Conservation (phyloP, 73 alveolate genomes). For the Tetrahymena elliotti region DNA sequence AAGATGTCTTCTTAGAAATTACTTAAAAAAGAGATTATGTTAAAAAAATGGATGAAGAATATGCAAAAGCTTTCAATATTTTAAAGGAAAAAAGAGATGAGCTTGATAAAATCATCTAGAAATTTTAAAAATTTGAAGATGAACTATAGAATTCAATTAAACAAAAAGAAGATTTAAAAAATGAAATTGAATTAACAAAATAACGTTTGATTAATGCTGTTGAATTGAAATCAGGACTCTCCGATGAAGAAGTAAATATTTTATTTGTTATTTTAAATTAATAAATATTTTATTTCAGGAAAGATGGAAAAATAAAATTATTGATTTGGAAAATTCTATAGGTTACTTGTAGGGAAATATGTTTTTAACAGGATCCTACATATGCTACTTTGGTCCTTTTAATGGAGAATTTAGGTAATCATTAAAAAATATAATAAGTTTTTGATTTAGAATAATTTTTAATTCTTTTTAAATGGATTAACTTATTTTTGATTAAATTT, state of each 20-base stretch:
- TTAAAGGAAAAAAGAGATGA: slow-evolving; percentile 60
- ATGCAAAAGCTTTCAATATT: slow-evolving; percentile 70
- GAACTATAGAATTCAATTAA: slow-evolving; percentile 62
- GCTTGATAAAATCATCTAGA: slow-evolving; percentile 65
- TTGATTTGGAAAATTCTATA: slow-evolving; percentile 53
- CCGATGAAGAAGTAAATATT: slow-evolving; percentile 72
- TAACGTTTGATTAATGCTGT: slow-evolving; percentile 86
- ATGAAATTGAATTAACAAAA: slow-evolving; percentile 71
- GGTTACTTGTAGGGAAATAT: slow-evolving; percentile 76
- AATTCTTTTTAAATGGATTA: background rate
- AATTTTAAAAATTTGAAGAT: slow-evolving; percentile 76
- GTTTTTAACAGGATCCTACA: slow-evolving; percentile 74
- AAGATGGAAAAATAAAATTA: slow-evolving; percentile 90
- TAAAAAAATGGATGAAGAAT: slow-evolving; percentile 66
- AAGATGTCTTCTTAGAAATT: slow-evolving; percentile 53
- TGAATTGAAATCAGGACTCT: slow-evolving; percentile 78
- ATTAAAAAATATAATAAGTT: too few species aligned
- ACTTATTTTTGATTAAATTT: background rate
- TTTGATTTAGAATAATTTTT: too few species aligned
- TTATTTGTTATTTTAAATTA: background rate
- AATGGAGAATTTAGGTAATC: slow-evolving; percentile 77
- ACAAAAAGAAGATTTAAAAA: slow-evolving; percentile 68
- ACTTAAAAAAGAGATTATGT: slow-evolving; percentile 73
- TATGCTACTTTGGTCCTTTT: slow-evolving; percentile 90
- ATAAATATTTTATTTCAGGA: slow-evolving; percentile 21